These are phyloP conservation scores for Oenanthe javanica DNA, from an alignment of 140 eudicot genomes.

Conservation along the genomic window DNA sequence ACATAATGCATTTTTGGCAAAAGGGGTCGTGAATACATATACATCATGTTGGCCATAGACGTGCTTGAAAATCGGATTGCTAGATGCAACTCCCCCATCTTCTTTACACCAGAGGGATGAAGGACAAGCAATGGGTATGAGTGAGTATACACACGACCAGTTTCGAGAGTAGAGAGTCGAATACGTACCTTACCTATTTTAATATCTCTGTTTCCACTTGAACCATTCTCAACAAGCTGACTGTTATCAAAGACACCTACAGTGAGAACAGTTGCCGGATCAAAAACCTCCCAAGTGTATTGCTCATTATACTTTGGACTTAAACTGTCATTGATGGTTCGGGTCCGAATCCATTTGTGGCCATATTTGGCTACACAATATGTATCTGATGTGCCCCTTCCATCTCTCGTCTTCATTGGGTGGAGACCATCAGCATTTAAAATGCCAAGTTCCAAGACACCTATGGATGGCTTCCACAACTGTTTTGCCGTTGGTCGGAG, in stretches of 20 bases:
- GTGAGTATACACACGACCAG: slow-evolving; percentile 80
- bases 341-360: slow-evolving; percentile 81
- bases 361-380: slow-evolving; percentile 87
- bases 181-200: slow-evolving; percentile 74
- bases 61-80: slow-evolving; percentile 76
- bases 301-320: slow-evolving; percentile 78
- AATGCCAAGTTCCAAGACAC: slow-evolving; percentile 74
- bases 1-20: slow-evolving; percentile 86
- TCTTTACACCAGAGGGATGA: slow-evolving; percentile 81
- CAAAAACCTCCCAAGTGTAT: slow-evolving; percentile 92
- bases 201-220: slow-evolving; percentile 31
- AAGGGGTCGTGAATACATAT: slow-evolving; percentile 53
- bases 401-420: slow-evolving; percentile 71
- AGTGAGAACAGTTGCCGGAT: slow-evolving; percentile 83
- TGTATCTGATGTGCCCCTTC: slow-evolving; percentile 64
- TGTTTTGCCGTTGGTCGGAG: slow-evolving; percentile 80
- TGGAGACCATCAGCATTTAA: slow-evolving; percentile 60
- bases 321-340: slow-evolving; percentile 63
- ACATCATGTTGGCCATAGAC: slow-evolving; percentile 62
- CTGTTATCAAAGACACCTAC: slow-evolving; percentile 73
- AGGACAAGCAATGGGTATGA: slow-evolving; percentile 73
- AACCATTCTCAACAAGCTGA: slow-evolving; percentile 31
- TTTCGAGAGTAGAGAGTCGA: slow-evolving; percentile 78
- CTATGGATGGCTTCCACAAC: slow-evolving; percentile 79
- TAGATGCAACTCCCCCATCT: slow-evolving; percentile 86